phyloP scores from a whole-genome alignment of 768 basidiomycete species.

The Glaciozyma martinii region DNA sequence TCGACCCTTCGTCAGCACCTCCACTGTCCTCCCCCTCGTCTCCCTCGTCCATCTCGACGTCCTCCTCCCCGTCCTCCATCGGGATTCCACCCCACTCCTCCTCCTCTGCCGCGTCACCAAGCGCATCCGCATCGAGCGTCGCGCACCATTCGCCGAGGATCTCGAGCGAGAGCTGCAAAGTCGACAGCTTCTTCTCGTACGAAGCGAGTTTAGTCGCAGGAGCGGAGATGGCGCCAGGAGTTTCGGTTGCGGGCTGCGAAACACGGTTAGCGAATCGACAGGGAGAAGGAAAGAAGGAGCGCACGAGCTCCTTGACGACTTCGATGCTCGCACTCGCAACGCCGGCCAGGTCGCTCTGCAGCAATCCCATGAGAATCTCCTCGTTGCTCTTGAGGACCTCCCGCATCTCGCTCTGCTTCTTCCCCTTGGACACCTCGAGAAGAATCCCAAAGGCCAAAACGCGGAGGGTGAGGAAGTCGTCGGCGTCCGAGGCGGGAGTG shows the following conservation, averaged over 20 bases:
- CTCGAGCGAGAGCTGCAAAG: slow-evolving; percentile 41
- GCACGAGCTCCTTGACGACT: slow-evolving; percentile 11
- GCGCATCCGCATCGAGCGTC: slow-evolving; percentile 14
- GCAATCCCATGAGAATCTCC: slow-evolving; percentile 7
- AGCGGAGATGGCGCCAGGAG: slow-evolving; percentile 2
- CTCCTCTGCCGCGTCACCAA: slow-evolving; percentile 1
- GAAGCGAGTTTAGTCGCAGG: slow-evolving; percentile 32
- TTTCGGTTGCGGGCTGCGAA: slow-evolving; percentile 12
- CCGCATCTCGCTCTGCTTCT: slow-evolving; percentile 9
- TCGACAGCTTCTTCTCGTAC: slow-evolving; percentile 39
- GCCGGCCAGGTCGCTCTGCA: slow-evolving; percentile 1
- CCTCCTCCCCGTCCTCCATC: slow-evolving; percentile 35
- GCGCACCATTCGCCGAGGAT: slow-evolving; percentile 34
- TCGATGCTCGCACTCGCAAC: neutral
- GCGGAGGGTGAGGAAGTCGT: slow-evolving; percentile 17
- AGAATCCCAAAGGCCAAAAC: slow-evolving; percentile 25
- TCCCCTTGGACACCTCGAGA: slow-evolving; percentile 17
- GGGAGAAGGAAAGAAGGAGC: neutral
- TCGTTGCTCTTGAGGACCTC: slow-evolving; percentile 3
- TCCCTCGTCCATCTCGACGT: slow-evolving; percentile 32
- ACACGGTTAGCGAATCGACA: neutral
- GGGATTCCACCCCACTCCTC: slow-evolving; percentile 27
- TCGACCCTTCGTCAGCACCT: slow-evolving; percentile 11
- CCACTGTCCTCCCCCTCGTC: slow-evolving; percentile 6
- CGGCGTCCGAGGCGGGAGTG: neutral